These are phyloP conservation scores for Gracilaria domingensis DNA, from an alignment of 23 red algal species.

Conservation along the genomic window DNA sequence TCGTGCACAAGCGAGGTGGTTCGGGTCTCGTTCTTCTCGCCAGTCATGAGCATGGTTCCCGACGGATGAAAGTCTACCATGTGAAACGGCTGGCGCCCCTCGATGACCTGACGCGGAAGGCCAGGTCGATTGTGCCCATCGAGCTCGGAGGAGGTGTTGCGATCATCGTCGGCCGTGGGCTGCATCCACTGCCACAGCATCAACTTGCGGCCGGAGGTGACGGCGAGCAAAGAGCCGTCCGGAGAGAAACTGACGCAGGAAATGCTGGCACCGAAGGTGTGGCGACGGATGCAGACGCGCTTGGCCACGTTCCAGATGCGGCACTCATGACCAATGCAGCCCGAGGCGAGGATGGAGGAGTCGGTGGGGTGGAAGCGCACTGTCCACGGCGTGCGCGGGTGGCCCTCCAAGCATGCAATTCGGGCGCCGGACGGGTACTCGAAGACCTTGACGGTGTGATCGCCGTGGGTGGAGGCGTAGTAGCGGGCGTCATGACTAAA, in stretches of 20 bases:
- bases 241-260: slow-evolving; percentile 83
- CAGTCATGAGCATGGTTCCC: slow-evolving; percentile 80
- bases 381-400: slow-evolving; percentile 90
- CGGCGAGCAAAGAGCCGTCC: slow-evolving; percentile 72
- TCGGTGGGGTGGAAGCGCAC: slow-evolving; percentile 86
- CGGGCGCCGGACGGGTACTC: slow-evolving; percentile 72
- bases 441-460: slow-evolving; percentile 95
- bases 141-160: slow-evolving; percentile 29
- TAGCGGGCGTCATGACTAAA: slow-evolving; percentile 78
- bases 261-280: slow-evolving; percentile 70
- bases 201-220: slow-evolving; percentile 74
- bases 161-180: not conserved
- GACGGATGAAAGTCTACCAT: slow-evolving; percentile 89
- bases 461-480: slow-evolving; percentile 91
- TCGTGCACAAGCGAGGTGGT: not conserved
- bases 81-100: slow-evolving; percentile 69
- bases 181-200: slow-evolving; percentile 82
- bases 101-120: slow-evolving; percentile 54
- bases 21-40: slow-evolving; percentile 76
- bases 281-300: slow-evolving; percentile 63
- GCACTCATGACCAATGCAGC: slow-evolving; percentile 82
- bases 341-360: slow-evolving; percentile 77
- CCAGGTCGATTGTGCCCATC: slow-evolving; percentile 48
- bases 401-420: slow-evolving; percentile 75
- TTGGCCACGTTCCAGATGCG: slow-evolving; percentile 74